These are phyloP conservation scores for Colletotrichum orbiculare DNA, from an alignment of 2,329 filamentous ascomycete genomes.

Conservation along the genomic window DNA sequence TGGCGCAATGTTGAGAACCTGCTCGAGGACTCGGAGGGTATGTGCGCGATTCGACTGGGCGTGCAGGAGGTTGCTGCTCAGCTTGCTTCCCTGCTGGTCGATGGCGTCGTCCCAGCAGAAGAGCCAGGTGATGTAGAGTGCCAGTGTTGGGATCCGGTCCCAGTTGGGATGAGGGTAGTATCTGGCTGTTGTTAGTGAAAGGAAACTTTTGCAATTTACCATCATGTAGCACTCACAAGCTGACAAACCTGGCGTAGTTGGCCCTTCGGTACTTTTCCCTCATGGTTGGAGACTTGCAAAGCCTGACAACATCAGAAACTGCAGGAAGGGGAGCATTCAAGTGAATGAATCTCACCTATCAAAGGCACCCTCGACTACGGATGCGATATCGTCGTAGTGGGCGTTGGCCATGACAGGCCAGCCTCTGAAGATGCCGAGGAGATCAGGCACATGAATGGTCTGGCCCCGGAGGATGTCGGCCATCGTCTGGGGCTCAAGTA, in stretches of 20 bases:
- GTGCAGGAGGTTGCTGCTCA: constrained; percentile 41
- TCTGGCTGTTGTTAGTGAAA: not conserved
- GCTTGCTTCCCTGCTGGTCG: constrained; percentile 43
- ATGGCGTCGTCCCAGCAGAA: constrained; percentile 49
- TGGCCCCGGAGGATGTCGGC: constrained; percentile 42
- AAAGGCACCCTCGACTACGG: constrained; percentile 37
- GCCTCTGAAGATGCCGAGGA: constrained; percentile 39
- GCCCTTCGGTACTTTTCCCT: constrained; percentile 25
- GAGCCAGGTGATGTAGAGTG: constrained; percentile 44
- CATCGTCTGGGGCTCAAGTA: constrained; percentile 26
- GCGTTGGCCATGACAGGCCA: constrained; percentile 43
- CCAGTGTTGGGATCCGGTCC: constrained; percentile 39
- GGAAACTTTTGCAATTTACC: not conserved
- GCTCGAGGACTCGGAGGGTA: constrained; percentile 39
- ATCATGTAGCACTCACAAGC: constrained; percentile 7
- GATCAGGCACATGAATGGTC: constrained; percentile 43
- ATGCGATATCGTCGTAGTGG: constrained; percentile 38
- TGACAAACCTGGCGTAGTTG: constrained; percentile 29
- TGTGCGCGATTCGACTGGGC: constrained; percentile 42
- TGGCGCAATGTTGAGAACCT: constrained; percentile 36
- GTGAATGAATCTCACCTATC: constrained; percentile 9
- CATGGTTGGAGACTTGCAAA: constrained; percentile 12
- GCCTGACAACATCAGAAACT: not conserved
- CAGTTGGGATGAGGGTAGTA: constrained; percentile 41
- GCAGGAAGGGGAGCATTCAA: not conserved